Evolutionary conservation across 2,329 filamentous ascomycete species (phyloP).

Genomic region (Didymella keratinophila): DNA sequence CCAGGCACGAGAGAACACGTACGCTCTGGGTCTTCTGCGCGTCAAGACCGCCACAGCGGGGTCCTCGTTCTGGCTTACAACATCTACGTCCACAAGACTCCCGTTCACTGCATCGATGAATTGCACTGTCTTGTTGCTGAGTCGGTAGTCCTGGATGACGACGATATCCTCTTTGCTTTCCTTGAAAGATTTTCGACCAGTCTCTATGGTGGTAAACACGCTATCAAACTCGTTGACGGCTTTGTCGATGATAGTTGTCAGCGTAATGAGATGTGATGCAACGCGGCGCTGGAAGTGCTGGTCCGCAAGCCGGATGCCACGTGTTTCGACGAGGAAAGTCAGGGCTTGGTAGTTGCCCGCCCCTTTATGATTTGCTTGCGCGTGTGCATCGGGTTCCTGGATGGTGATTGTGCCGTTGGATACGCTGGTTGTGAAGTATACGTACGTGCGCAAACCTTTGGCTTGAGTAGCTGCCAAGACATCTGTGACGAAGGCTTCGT

Average conservation of each 20-base stretch:
- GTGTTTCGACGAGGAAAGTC: slow-evolving; percentile 37
- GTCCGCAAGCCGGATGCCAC: slow-evolving; percentile 38
- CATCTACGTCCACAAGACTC: slow-evolving; percentile 26
- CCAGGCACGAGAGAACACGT: slow-evolving; percentile 37
- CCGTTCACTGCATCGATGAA: slow-evolving; percentile 16
- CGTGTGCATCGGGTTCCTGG: slow-evolving; percentile 35
- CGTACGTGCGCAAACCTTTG: neutral
- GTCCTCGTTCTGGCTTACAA: neutral
- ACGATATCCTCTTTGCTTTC: slow-evolving; percentile 29
- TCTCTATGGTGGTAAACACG: slow-evolving; percentile 32
- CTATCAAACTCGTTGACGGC: slow-evolving; percentile 30
- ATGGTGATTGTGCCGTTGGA: slow-evolving; percentile 31
- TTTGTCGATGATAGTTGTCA: slow-evolving; percentile 37
- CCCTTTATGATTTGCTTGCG: slow-evolving; percentile 40
- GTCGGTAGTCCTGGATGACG: slow-evolving; percentile 25
- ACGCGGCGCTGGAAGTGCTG: slow-evolving; percentile 40
- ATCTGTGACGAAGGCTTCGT: slow-evolving; percentile 35
- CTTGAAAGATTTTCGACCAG: slow-evolving; percentile 27
- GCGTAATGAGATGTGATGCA: slow-evolving; percentile 32
- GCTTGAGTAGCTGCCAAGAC: slow-evolving; percentile 24
- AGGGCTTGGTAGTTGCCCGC: slow-evolving; percentile 38
- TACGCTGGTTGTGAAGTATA: slow-evolving; percentile 31
- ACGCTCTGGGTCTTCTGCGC: slow-evolving; percentile 7
- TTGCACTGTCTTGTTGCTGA: slow-evolving; percentile 27
- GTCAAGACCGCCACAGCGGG: neutral